Conservation (phyloP, 257 asterid genomes). For the Agastache rugosa region DNA sequence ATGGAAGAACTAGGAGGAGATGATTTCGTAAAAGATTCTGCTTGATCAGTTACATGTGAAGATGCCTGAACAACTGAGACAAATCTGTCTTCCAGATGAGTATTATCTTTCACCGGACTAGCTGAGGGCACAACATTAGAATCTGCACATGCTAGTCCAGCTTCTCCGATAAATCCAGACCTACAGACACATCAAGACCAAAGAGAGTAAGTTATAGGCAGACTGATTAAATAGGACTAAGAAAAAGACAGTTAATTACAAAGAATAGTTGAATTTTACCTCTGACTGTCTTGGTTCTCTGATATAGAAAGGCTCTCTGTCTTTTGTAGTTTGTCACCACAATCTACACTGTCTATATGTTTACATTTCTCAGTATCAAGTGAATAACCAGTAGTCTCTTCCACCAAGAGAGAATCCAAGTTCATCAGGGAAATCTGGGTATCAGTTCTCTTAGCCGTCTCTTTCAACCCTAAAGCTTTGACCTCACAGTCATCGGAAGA, state of each 20-base stretch:
- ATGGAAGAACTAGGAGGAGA: slow-evolving; percentile 57
- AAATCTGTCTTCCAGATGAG: slow-evolving; percentile 50
- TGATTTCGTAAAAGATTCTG: slow-evolving; percentile 48
- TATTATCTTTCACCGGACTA: slow-evolving; percentile 44
- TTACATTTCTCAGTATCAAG: slow-evolving; percentile 36
- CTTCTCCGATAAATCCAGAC: slow-evolving; percentile 44
- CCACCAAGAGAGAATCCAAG: slow-evolving; percentile 42
- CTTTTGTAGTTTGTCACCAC: slow-evolving; percentile 41
- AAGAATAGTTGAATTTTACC: slow-evolving; percentile 46
- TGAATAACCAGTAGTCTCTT: slow-evolving; percentile 39
- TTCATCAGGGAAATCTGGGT: slow-evolving; percentile 38
- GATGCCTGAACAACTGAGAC: slow-evolving; percentile 55
- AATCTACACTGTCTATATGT: slow-evolving; percentile 37
- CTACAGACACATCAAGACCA: slow-evolving; percentile 37
- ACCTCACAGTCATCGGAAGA: slow-evolving; percentile 39
- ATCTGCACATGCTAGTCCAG: slow-evolving; percentile 36
- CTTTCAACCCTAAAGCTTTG: slow-evolving; percentile 41
- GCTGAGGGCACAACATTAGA: slow-evolving; percentile 41
- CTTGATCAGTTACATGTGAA: slow-evolving; percentile 52
- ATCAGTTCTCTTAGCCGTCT: slow-evolving; percentile 40
- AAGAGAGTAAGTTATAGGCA: slow-evolving; percentile 17
- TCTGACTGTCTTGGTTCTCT: slow-evolving; percentile 44
- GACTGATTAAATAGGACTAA: background rate
- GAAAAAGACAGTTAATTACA: background rate
- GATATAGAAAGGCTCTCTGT: slow-evolving; percentile 35